Evolutionary conservation across 352 stramenopile species (phyloP), one percentile per base, ranked within the genome.

Genomic region (Phytophthora pinifolia): DNA sequence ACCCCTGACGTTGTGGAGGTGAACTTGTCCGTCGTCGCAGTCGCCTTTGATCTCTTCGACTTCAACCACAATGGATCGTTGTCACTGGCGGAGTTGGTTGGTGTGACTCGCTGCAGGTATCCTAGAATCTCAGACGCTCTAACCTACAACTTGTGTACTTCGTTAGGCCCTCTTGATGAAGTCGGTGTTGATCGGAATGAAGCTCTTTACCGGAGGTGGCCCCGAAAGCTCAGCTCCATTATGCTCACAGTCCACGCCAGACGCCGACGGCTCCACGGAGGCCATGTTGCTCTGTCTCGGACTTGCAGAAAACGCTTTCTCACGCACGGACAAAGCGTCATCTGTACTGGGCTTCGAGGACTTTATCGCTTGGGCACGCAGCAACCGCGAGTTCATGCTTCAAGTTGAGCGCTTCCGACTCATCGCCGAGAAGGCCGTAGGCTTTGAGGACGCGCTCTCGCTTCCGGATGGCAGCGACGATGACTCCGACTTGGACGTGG

Each of bases 301-400:
- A 13, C 64, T 89, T 8, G 74, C 79, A 17, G 67, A 81, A 46
- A 73, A 62, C 13, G 79, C 82, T 1, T 92, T 92, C 53, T 46
- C 69, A 5, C 68, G 65, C 17, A 78, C 73, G 22, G 75, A 88
- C 27, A 76, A 77, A 32, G 65, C 73, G 13, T 59, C 46, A 1
- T 60, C 74, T 15, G 65, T 72, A 14, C 72, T 94, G 1, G 66
- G 72, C 12, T 90, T 85, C 37, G 82, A 92, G 32, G 85, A 88
- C 37, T 93, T 95, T 43, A 83, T 95, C 47, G 65, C 79, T 6
- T 92, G 84, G 83, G 80, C 84, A 2, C 67, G 84, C n/a, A 91
- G 76, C 49, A 90, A 93, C 33, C 83, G 83, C 2, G 82, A 79
- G 33, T 93, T 95, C 34, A 93, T 95, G 83, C 62, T 93, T 9